phyloP scores from a whole-genome alignment of 768 basidiomycete genomes.

The Lanmaoa rubissima region DNA sequence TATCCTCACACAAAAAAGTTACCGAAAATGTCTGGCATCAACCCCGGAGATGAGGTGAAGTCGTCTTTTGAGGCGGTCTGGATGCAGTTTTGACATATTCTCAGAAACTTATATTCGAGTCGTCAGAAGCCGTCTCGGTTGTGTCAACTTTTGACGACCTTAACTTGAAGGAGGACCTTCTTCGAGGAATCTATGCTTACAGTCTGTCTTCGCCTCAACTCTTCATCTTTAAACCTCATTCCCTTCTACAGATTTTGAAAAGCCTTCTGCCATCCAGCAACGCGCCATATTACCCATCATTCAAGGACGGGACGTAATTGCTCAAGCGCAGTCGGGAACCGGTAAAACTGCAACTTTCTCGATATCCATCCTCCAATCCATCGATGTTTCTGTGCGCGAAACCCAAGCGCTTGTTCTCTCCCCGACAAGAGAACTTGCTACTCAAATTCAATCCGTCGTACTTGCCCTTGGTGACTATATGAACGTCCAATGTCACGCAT shows the following conservation, averaged over 20 bases:
- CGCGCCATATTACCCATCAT: slow-evolving; percentile 96
- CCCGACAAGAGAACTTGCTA: slow-evolving; percentile 97
- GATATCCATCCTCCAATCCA: slow-evolving; percentile 96
- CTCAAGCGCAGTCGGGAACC: slow-evolving; percentile 98
- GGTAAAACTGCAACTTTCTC: slow-evolving; percentile 99
- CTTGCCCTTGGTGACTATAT: slow-evolving; percentile 97
- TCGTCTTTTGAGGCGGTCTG: slow-evolving; percentile 17
- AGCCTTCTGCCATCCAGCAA: slow-evolving; percentile 98
- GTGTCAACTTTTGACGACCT: slow-evolving; percentile 90
- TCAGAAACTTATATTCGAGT: slow-evolving; percentile 93
- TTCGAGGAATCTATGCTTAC: slow-evolving; percentile 98
- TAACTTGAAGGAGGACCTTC: slow-evolving; percentile 88
- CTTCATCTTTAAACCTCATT: slow-evolving; percentile 3
- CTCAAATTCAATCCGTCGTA: slow-evolving; percentile 98
- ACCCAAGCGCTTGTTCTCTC: slow-evolving; percentile 96
- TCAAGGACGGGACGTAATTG: slow-evolving; percentile 96
- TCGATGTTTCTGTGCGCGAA: slow-evolving; percentile 92
- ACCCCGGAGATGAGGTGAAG: slow-evolving; percentile 79
- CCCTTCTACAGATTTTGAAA: slow-evolving; percentile 76
- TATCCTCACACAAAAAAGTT: slow-evolving; percentile 33
- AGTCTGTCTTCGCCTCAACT: slow-evolving; percentile 49
- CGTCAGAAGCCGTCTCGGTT: slow-evolving; percentile 87
- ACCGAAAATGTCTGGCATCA: slow-evolving; percentile 76
- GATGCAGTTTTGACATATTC: not conserved
- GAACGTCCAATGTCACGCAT: slow-evolving; percentile 98